Conservation (phyloP, 2,329 filamentous ascomycete species). For the Endothia cerciana region DNA sequence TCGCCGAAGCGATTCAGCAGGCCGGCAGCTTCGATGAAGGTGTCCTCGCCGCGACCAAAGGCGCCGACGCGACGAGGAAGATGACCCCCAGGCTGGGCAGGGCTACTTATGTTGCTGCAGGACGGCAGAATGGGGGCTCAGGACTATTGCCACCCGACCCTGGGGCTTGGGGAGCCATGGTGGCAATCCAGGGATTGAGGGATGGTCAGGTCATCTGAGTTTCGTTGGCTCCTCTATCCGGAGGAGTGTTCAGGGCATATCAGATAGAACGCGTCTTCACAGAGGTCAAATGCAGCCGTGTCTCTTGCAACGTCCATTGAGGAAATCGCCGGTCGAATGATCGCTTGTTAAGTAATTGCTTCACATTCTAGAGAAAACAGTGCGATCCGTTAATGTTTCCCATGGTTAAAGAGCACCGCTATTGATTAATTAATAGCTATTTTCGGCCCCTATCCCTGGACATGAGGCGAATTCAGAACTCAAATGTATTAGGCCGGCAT, state of each 20-base stretch:
- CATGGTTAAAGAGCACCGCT: no score
- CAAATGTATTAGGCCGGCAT: not conserved
- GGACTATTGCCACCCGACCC: constrained; percentile 64
- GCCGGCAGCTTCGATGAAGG: constrained; percentile 56
- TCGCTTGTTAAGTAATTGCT: not conserved
- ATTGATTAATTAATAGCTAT: no score
- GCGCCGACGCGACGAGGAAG: constrained; percentile 65
- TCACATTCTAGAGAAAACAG: not conserved
- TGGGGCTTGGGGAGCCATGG: constrained; percentile 71
- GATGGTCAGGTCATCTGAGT: constrained; percentile 13
- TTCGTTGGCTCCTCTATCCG: not conserved
- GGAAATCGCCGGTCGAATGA: not conserved
- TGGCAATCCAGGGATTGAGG: constrained; percentile 49
- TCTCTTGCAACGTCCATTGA: not conserved
- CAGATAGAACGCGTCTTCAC: not conserved
- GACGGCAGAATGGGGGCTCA: constrained; percentile 40
- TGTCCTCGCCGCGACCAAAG: constrained; percentile 61
- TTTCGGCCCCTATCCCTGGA: not conserved
- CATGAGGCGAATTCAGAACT: not conserved
- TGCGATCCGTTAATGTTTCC: no score
- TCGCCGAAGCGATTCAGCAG: constrained; percentile 51
- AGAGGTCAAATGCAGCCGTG: not conserved
- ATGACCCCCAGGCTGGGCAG: constrained; percentile 69
- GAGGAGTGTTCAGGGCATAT: not conserved
- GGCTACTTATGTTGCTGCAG: constrained; percentile 68